phyloP scores from a whole-genome alignment of 306 rosid genomes.

The Senna tora region DNA sequence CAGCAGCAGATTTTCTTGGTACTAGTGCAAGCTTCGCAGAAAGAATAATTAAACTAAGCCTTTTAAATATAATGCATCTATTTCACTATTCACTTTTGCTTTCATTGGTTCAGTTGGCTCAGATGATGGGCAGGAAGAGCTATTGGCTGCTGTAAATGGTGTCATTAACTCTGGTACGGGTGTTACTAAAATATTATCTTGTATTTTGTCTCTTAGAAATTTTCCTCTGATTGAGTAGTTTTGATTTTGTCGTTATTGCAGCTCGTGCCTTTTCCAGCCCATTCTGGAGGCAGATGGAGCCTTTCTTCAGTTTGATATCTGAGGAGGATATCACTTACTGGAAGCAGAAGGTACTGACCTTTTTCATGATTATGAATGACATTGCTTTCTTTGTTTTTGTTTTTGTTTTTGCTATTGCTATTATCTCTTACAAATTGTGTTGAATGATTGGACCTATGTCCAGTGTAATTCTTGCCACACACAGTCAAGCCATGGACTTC shows the following conservation, averaged over 20 bases:
- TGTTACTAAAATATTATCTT: conserved; percentile 40
- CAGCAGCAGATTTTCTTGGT: conserved; percentile 87
- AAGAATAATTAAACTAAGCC: conserved; percentile 13
- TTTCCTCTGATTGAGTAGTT: conserved; percentile 36
- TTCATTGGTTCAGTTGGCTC: conserved; percentile 73
- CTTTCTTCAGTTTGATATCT: conserved; percentile 73
- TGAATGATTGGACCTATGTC: not conserved
- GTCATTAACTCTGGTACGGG: conserved; percentile 68
- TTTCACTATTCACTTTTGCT: conserved; percentile 45
- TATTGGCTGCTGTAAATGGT: conserved; percentile 87
- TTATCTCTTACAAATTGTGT: conserved; percentile 6
- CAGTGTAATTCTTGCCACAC: conserved; percentile 19
- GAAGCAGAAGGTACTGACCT: conserved; percentile 74
- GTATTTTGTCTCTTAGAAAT: conserved; percentile 33
- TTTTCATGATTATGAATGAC: conserved; percentile 12
- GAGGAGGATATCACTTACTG: conserved; percentile 69
- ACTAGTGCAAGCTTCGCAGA: conserved; percentile 38
- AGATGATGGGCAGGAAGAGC: conserved; percentile 88
- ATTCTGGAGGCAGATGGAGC: conserved; percentile 92
- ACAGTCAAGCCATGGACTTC: conserved; percentile 12
- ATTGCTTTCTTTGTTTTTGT: not conserved
- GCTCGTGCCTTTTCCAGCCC: conserved; percentile 65
- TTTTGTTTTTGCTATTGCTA: not conserved
- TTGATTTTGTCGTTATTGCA: conserved; percentile 53
- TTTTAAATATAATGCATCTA: conserved; percentile 28